Conservation (phyloP, 2,329 filamentous ascomycete genomes). For the Beauveria scarabaeidicola region DNA sequence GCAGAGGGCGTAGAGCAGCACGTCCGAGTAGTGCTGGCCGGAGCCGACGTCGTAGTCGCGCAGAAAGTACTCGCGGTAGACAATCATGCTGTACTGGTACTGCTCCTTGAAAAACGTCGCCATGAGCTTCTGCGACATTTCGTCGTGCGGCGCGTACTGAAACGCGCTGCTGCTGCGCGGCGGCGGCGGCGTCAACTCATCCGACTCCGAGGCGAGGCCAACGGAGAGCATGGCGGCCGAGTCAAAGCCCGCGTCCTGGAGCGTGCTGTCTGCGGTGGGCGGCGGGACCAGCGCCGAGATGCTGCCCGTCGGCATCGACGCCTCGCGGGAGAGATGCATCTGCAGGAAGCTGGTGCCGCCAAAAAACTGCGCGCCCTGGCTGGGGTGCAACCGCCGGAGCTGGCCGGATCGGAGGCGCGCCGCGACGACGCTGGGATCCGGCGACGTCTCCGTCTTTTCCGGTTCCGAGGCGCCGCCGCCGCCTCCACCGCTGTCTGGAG, state of each 20-base stretch:
- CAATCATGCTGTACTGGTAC: slow-evolving; percentile 41
- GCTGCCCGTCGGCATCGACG: slow-evolving; percentile 15
- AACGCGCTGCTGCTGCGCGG: slow-evolving; percentile 16
- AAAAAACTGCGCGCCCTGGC: slow-evolving; percentile 37
- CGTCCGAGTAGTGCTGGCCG: slow-evolving; percentile 41
- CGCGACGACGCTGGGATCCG: slow-evolving; percentile 23
- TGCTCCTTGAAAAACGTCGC: slow-evolving; percentile 38
- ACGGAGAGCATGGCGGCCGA: slow-evolving; percentile 10
- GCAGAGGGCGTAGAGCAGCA: slow-evolving; percentile 40
- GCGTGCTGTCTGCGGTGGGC: slow-evolving; percentile 12
- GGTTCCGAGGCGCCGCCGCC: background rate
- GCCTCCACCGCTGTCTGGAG: slow-evolving; percentile 11
- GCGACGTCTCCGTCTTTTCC: slow-evolving; percentile 16
- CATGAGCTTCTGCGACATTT: slow-evolving; percentile 36
- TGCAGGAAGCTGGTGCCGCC: slow-evolving; percentile 40
- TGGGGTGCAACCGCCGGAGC: slow-evolving; percentile 31
- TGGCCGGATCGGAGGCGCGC: slow-evolving; percentile 26
- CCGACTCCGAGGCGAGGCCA: background rate
- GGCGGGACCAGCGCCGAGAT: slow-evolving; percentile 10
- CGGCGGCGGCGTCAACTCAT: slow-evolving; percentile 15
- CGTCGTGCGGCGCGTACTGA: slow-evolving; percentile 34
- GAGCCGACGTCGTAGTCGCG: slow-evolving; percentile 38
- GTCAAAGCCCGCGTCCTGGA: slow-evolving; percentile 5
- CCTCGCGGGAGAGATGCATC: slow-evolving; percentile 25
- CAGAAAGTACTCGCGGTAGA: slow-evolving; percentile 43